phyloP scores from a whole-genome alignment of 2,329 filamentous ascomycete genomes.

The Ceratocystis cacaofunesta region DNA sequence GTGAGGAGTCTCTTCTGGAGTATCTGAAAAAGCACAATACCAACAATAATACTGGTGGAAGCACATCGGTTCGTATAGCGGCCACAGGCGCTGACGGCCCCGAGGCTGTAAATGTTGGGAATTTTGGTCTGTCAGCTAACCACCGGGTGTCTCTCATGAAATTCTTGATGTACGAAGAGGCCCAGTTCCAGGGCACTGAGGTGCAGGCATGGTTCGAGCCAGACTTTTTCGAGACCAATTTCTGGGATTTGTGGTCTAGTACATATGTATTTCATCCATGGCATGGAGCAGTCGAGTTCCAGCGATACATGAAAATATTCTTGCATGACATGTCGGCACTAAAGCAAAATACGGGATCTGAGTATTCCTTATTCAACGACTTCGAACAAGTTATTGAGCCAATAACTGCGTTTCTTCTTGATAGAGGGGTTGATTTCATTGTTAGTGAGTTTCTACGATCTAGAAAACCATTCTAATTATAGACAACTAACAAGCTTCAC shows the following conservation, averaged over 20 bases:
- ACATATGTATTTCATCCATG: slow-evolving; percentile 26
- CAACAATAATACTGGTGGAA: neutral
- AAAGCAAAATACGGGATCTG: slow-evolving; percentile 23
- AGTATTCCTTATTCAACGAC: slow-evolving; percentile 23
- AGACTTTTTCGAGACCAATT: slow-evolving; percentile 26
- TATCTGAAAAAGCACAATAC: slow-evolving; percentile 11
- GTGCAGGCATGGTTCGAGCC: slow-evolving; percentile 18
- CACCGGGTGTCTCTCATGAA: slow-evolving; percentile 21
- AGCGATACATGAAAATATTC: slow-evolving; percentile 25
- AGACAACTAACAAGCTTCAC: neutral
- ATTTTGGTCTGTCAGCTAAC: slow-evolving; percentile 13
- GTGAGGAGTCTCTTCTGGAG: slow-evolving; percentile 11
- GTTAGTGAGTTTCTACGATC: neutral
- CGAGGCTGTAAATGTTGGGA: slow-evolving; percentile 8
- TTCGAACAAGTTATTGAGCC: slow-evolving; percentile 26
- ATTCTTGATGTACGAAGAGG: slow-evolving; percentile 22
- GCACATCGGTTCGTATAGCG: slow-evolving; percentile 12
- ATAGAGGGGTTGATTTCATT: slow-evolving; percentile 23
- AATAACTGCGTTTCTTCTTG: slow-evolving; percentile 22
- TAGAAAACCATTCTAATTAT: neutral
- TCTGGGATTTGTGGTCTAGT: slow-evolving; percentile 26
- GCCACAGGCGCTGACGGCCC: slow-evolving; percentile 4
- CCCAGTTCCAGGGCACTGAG: slow-evolving; percentile 23
- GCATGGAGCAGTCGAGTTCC: slow-evolving; percentile 26
- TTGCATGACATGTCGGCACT: slow-evolving; percentile 24